Evolutionary conservation across 2,329 filamentous ascomycete genomes (phyloP), one percentile per base, ranked within the genome.

Genomic region (Nannizziopsis barbatae): DNA sequence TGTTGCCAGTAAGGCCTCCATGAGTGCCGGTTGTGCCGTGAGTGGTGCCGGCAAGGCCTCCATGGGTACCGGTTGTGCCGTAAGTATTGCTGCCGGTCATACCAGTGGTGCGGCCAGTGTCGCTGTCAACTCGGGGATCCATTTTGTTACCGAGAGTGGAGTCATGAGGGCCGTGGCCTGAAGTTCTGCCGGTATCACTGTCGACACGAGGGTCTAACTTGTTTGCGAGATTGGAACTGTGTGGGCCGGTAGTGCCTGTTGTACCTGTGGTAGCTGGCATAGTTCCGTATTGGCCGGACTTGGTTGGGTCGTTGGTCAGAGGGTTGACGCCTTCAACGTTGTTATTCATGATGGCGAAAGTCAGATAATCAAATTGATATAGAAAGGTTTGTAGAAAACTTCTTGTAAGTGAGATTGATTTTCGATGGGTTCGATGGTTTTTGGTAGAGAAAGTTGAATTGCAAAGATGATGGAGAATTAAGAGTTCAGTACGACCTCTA

Each of bases 51-150:
- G 40, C 40, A 17, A 42, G 22, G 40, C 15, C 15, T 10, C 5
- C 11, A 31, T 42, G 45, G 27, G 45, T 17, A 6, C 37, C 37
- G 20, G 30, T 30, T n/a, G 35, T 37, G 35, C 35, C 15, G 31
- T 20, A 11, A 5, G 41, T n/a, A 30, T 39, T 42, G n/a, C 22
- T 31, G 31, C 47, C 47, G 41, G 32, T 35, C 14, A 38, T 10
- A 22, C 40, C 37, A 27, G 41, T 40, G 14, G 20, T 45, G 33
- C 30, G 27, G 17, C 42, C 41, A 44, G 17, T 11, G 22, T 27
- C 22, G 22, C 22, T 27, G 22, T 27, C 22, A 27, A 22, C 11
- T 41, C 38, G 3, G 30, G 66, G 65, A 46, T 70, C 66, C 5
- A 58, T 30, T 46, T 62, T 66, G 50, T 70, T 41, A 5, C 38